Base-by-base conservation (phyloP, 2,329 filamentous ascomycete genomes). In the Gremmenia infestans region DNA sequence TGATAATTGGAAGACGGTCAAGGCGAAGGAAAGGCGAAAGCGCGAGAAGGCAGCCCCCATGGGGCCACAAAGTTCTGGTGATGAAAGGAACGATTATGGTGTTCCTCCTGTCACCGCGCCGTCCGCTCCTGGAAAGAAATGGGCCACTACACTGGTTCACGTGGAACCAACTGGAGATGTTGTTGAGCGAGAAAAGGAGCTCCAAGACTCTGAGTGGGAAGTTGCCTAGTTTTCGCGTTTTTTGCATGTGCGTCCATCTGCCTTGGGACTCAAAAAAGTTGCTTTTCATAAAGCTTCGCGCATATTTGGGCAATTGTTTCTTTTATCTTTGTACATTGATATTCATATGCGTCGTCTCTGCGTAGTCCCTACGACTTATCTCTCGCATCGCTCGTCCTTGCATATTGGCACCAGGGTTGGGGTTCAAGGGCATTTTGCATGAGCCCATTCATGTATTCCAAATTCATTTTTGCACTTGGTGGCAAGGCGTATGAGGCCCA, bases 1-100 rank as follows among this genome's bases (percentile, higher is more conserved):
- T 61, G 73, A 76, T 45, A 70, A 72, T 17, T 87, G 83, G 83
- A 83, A 74, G 68, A 83, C 82, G 35, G 83, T 87, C 50, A 73
- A 72, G 59, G 71, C 70, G 9, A 66, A 61, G 48, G 54, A 63
- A 53, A 60, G 32, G 42, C 54, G 28, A 15, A 60, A 57, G 55
- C 42, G 52, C 19, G 56, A 52, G 76, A 78, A 71, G 69, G 69
- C 56, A 71, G 35, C 37, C 14, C 32, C 50, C 35, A 56, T 74
- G 39, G 50, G 61, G 12, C 60, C 53, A 19, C 52, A 56, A 47
- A 60, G 45, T 39, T 58, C 65, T 15, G 57, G 53, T 14, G 60
- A 60, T 36, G 63, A 63, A 40, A 50, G 57, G n/a, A 58, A 59
- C 40, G 52, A 59, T 15, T 65, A 57, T 40, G 54, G 50, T 14